Evolutionary conservation across 345 rosid species (phyloP).

Genomic region (Gossypium thurberi): DNA sequence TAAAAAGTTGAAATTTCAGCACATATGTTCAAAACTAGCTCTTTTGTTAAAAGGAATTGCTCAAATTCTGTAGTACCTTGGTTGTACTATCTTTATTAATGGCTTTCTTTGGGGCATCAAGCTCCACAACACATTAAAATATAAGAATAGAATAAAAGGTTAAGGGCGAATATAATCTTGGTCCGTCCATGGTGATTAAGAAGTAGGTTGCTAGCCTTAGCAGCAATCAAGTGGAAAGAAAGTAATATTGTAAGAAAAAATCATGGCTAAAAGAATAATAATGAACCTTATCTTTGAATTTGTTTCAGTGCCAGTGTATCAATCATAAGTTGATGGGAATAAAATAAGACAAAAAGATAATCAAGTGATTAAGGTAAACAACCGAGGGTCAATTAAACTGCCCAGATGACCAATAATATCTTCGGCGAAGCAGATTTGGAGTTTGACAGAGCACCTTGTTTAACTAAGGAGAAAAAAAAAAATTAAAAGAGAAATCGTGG

Average conservation of each 20-base stretch:
- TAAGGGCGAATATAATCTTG: background rate
- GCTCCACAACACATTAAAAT: background rate
- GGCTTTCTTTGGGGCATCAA: background rate
- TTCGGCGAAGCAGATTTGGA: background rate
- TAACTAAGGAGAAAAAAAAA: background rate
- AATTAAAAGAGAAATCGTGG: background rate
- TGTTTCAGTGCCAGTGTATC: background rate
- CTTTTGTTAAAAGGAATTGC: background rate
- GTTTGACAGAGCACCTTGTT: background rate
- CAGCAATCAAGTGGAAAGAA: background rate
- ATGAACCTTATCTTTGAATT: background rate
- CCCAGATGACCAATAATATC: conserved; percentile 4
- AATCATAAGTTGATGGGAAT: conserved; percentile 2
- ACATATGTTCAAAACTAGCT: too few relatives aligned
- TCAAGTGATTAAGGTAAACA: background rate
- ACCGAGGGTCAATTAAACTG: background rate
- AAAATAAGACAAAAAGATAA: background rate
- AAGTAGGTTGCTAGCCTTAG: background rate
- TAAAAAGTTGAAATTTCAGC: too few relatives aligned
- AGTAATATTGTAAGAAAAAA: background rate
- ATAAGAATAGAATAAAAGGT: background rate
- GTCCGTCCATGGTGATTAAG: conserved; percentile 14
- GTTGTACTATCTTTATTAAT: background rate
- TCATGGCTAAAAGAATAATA: background rate
- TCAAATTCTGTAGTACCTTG: background rate